Evolutionary conservation across 306 rosid genomes (phyloP), one percentile per base, ranked within the genome.

Genomic region (Cicer bijugum): DNA sequence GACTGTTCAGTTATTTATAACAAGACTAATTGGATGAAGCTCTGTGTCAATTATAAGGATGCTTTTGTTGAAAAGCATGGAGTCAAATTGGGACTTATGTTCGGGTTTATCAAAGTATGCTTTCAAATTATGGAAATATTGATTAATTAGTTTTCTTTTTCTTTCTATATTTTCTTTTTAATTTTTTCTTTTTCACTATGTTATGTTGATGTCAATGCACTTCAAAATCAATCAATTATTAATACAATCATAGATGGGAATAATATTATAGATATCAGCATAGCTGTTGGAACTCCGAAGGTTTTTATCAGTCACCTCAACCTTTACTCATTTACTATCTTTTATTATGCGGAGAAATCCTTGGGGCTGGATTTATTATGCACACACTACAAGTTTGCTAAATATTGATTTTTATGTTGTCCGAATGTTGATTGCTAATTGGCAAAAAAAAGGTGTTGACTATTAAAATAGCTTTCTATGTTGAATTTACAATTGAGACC

Each of bases 181-280:
- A 19, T 7, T 7, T 61, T 51, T 14, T 67, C 2, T 35, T 73
- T 68, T 35, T 58, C 60, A 59, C 8, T 67, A 40, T 73, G 79
- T 58, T 85, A 91, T 92, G 97, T 95, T 78, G 92, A 91, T 65
- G 92, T 86, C 82, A 84, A 81, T 84, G 92, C 91, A 11, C 95
- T 91, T 81, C 91, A 89, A 79, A 61, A 89, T 73, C 97, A 91
- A 78, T 92, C 92, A 19, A 86, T 82, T 67, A 83, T 91, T 38
- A 91, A 91, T 81, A 92, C 94, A 3, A 94, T 91, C 56, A 89
- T 89, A 78, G 97, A 91, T 81, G 97, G 94, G 79, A 90, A 91
- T 71, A 90, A 91, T 1, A 28, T 28, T 72, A 52, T 87, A 50
- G 97, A 91, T 82, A 87, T 91, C 67, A 91, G 97, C 73, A 78